Evolutionary conservation across 176 grass and related monocot species (phyloP), one percentile per base, ranked within the genome.

Genomic region (Eremochloa ophiuroides): DNA sequence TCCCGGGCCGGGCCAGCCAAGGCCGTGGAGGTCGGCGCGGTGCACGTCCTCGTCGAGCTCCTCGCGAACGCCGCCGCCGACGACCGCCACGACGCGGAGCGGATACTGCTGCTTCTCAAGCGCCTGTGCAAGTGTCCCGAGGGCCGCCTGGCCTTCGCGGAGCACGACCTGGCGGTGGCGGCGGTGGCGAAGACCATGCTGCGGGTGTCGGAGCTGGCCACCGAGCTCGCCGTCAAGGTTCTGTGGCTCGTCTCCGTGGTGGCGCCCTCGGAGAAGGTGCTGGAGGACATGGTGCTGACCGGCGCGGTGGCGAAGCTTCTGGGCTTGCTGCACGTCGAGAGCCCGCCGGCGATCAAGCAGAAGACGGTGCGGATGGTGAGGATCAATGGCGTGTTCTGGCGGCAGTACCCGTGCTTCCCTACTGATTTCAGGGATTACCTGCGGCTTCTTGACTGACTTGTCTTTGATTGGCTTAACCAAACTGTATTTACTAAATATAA

Each of bases 51-150:
- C 66, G 85, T 94, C 48, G 94, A 97, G 75, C 86, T 97, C 71
- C 87, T 97, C 46, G 87, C 89, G 20, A 87, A 92, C n/a, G 83
- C 91, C 35, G 77, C 62, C 56, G 76, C 91, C 35, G 77, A 67
- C 56, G 76, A 66, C 50, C 72, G 85, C 40, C 89, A 33, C 77
- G 74, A 74, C 56, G 85, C 87, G 17, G 94, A 97, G 83, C 81
- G 86, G 61, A 71, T 91, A 53, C 76, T 97, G n/a, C 77, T 97
- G 17, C 73, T 94, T 42, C 89, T 97, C 20, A 97, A 90, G 86
- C 48, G 85, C 44, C 81, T 97, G 77, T 97, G 94, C 73, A 86
- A 92, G 80, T 84, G 87, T 20, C 77, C 91, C 1, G 94, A 97
- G 71, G 94, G 94, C 65, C 62, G 91, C 30, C 23, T 83, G 31